A percentile compares a stretch with the other conserved stretches of the same genome.
These are phyloP conservation scores for Setaria italica DNA, from an alignment of 202 grass and related monocot genomes.

Conservation along the genomic window DNA sequence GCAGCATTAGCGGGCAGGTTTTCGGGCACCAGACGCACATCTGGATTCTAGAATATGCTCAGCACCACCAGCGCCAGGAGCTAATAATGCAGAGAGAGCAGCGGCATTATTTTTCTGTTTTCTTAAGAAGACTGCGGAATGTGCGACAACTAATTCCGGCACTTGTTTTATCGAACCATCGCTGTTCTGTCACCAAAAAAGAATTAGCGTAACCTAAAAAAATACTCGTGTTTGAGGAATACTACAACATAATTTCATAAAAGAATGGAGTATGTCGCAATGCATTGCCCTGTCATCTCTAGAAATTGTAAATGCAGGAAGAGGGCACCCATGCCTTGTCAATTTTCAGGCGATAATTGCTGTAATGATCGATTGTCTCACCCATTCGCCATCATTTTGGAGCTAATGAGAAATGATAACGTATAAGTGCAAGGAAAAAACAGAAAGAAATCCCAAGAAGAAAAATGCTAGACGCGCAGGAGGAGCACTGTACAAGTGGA, in stretches of 20 bases:
- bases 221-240: neutral
- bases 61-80: neutral
- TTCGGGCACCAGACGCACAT: conserved; percentile 8
- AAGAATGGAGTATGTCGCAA: neutral
- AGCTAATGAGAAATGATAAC: neutral
- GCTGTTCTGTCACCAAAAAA: neutral
- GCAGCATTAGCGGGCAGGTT: conserved; percentile 32
- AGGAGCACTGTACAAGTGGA: neutral
- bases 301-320: neutral
- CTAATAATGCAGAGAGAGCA: neutral
- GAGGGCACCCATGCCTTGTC: neutral
- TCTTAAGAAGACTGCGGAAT: neutral
- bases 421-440: neutral
- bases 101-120: too few species aligned
- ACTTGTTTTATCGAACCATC: neutral
- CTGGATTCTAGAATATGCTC: conserved; percentile 31
- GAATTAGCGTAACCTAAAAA: neutral
- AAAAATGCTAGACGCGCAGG: neutral
- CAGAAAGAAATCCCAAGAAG: too few species aligned
- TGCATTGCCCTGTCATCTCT: too few species aligned
- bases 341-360: neutral
- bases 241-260: too few species aligned
- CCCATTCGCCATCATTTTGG: neutral
- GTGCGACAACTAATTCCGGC: neutral
- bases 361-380: neutral